Evolutionary conservation across 371 early-diverging fungal genomes (phyloP).

Genomic region (Rhizopus delemar): DNA sequence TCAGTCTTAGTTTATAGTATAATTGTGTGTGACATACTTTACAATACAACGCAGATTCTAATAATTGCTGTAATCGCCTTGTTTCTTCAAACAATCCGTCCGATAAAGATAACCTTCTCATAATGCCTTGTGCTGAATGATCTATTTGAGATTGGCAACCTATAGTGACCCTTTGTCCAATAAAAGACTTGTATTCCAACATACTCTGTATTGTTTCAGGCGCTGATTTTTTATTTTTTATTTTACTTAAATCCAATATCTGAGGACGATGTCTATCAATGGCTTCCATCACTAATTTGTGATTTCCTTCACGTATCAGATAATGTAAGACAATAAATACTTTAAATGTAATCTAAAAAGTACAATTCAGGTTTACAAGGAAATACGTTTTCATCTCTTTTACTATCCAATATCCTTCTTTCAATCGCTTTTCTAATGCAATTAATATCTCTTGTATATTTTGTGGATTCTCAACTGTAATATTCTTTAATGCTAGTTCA

Average conservation of each 20-base stretch:
- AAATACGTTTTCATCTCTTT: background rate
- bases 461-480: slow-evolving; percentile 43
- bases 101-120: slow-evolving; percentile 59
- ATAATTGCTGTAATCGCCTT: slow-evolving; percentile 73
- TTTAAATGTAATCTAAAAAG: slow-evolving; percentile 80
- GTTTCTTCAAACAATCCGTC: slow-evolving; percentile 78
- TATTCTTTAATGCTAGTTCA: slow-evolving; percentile 48
- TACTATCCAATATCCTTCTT: slow-evolving; percentile 82
- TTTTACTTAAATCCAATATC: slow-evolving; percentile 59
- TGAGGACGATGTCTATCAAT: slow-evolving; percentile 57
- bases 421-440: slow-evolving; percentile 57
- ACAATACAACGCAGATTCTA: slow-evolving; percentile 76
- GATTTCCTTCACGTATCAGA: slow-evolving; percentile 81
- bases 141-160: slow-evolving; percentile 79
- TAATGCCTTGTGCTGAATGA: slow-evolving; percentile 58
- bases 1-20: background rate
- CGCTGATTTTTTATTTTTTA: slow-evolving; percentile 63
- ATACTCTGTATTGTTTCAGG: slow-evolving; percentile 73
- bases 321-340: slow-evolving; percentile 81
- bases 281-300: slow-evolving; percentile 69
- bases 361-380: background rate
- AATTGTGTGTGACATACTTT: slow-evolving; percentile 47
- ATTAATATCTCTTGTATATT: slow-evolving; percentile 57
- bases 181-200: slow-evolving; percentile 76
- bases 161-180: slow-evolving; percentile 77